Evolutionary conservation across 176 grass and related monocot genomes (phyloP), one percentile per base, ranked within the genome.

Genomic region (Miscanthus lutarioriparius): DNA sequence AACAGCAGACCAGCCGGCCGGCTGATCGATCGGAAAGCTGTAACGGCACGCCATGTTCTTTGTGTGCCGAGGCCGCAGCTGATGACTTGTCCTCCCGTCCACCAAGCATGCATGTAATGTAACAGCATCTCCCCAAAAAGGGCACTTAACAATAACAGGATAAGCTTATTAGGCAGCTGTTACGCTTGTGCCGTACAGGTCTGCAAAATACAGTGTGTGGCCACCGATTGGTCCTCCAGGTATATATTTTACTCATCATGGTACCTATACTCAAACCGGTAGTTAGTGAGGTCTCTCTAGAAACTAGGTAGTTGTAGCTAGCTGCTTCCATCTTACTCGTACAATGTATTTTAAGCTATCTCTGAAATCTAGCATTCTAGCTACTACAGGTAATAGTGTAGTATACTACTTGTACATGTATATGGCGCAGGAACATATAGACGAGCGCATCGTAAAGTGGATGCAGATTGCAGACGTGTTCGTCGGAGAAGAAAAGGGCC

Each of bases 21-120:
- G 8, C 13, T 14, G n/a, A 75, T 75, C 32, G 62, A 40, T 64
- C 26, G 68, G 68, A 86, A 88, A 82, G 58, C 82, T 86, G 83
- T 74, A 41, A 87, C 89, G 80, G 89, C 89, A 91, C 85, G 89
- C 85, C 76, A 91, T 87, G 85, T 90, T 76, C 19, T 69, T 49
- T 69, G 62, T 28, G 26, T 64, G 62, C 62, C 5, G 26, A 12
- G 10, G n/a, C 22, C 4, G 38, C 25, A 73, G 84, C 75, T 59
- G 74, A 19, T 80, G 75, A 33, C 84, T 83, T 90, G 89, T 69
- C 68, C 69, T 68, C 61, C 23, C 19, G 65, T 47, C 69, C 33
- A 20, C 63, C 80, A 70, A 83, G 59, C 68, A 39, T 17, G 36
- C 59, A 38, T 13, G 69, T 30, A 71, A 38, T 13, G 69, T 30